Evolutionary conservation across 495 filamentous ascomycete species (phyloP).

Genomic region (Pseudoneurospora amorphoporcata): DNA sequence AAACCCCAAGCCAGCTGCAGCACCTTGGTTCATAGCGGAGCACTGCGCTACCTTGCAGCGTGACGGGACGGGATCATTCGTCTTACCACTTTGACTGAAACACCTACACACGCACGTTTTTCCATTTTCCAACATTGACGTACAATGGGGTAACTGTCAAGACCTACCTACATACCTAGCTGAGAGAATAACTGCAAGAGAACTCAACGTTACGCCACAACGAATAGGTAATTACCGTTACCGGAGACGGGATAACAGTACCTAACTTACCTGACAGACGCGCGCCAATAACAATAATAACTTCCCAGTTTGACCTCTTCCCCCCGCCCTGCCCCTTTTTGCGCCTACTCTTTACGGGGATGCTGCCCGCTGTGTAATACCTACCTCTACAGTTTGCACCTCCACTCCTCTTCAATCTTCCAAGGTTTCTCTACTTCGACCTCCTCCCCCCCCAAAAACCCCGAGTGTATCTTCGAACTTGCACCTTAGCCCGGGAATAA

Average conservation of each 20-base stretch:
- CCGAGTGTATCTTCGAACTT: neutral
- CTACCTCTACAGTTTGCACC: neutral
- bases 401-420: neutral
- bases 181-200: neutral
- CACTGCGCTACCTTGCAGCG: neutral
- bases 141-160: neutral
- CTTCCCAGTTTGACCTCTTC: neutral
- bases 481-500: neutral
- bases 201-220: neutral
- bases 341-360: neutral
- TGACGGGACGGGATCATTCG: neutral
- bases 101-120: neutral
- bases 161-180: neutral
- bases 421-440: neutral
- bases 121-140: neutral
- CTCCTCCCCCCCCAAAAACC: neutral
- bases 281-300: neutral
- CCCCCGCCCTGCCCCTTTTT: neutral
- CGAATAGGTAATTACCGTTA: neutral
- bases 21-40: neutral
- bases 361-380: neutral
- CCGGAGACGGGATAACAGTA: neutral
- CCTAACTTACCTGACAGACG: neutral
- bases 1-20: neutral
- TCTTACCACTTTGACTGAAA: neutral